Percentiles rank a stretch among this genome's conserved stretches.
These are phyloP conservation scores for Galeopsis tetrahit DNA, from an alignment of 257 asterid species.

Conservation along the genomic window DNA sequence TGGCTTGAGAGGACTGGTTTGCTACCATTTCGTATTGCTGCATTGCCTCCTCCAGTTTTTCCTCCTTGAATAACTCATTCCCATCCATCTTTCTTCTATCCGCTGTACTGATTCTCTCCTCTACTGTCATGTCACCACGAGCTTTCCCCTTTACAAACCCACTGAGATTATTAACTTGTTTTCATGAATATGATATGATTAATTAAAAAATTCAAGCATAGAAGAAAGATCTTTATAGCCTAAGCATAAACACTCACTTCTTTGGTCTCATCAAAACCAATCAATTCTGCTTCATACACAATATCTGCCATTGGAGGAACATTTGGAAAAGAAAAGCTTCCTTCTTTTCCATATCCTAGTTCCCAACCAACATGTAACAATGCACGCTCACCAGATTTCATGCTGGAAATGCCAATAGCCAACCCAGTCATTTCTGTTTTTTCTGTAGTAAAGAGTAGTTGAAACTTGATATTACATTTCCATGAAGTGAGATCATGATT, in stretches of 20 bases:
- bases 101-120: conserved; percentile 94
- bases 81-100: conserved; percentile 98
- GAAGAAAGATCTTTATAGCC: conserved; percentile 19
- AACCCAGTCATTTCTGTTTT: conserved; percentile 88
- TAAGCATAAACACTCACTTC: conserved; percentile 62
- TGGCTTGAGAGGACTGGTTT: not conserved
- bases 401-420: conserved; percentile 81
- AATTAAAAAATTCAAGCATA: conserved; percentile 9
- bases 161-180: conserved; percentile 6
- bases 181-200: not conserved
- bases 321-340: conserved; percentile 96
- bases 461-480: conserved; percentile 30
- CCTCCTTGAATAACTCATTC: conserved; percentile 84
- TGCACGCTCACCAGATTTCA: conserved; percentile 92
- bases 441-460: conserved; percentile 60
- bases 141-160: conserved; percentile 74
- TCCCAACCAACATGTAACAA: conserved; percentile 84
- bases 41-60: conserved; percentile 91
- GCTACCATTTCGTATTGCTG: conserved; percentile 96
- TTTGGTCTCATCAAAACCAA: conserved; percentile 95
- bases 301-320: conserved; percentile 92
- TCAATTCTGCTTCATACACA: conserved; percentile 86
- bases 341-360: conserved; percentile 94
- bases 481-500: conserved; percentile 11
- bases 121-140: conserved; percentile 99